Conservation (phyloP, 2,329 filamentous ascomycete species). For the Diaporthe amygdali region DNA sequence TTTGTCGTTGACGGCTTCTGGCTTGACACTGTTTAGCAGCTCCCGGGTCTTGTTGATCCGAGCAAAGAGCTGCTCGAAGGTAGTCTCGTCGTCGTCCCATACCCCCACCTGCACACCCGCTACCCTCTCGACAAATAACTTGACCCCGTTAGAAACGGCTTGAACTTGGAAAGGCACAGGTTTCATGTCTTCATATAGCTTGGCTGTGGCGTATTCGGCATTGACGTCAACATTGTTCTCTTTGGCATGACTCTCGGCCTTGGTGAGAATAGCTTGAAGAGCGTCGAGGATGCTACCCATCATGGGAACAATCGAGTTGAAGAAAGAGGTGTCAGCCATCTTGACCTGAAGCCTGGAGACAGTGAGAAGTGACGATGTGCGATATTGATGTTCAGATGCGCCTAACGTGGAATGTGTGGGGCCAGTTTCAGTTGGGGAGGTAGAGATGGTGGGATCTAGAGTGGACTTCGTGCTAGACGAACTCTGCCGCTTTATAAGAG, state of each 20-base stretch:
- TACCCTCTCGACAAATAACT: slow-evolving; percentile 35
- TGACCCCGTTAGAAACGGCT: slow-evolving; percentile 35
- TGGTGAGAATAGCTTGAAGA: slow-evolving; percentile 36
- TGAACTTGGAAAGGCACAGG: slow-evolving; percentile 43
- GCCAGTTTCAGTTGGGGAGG: background rate
- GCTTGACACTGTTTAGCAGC: slow-evolving; percentile 34
- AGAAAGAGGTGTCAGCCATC: slow-evolving; percentile 36
- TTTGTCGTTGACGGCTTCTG: slow-evolving; percentile 32
- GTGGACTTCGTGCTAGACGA: background rate
- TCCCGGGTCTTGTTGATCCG: slow-evolving; percentile 37
- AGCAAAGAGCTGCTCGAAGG: slow-evolving; percentile 36
- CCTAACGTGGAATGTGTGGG: background rate
- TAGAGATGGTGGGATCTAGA: background rate
- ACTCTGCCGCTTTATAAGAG: background rate
- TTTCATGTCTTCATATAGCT: slow-evolving; percentile 40
- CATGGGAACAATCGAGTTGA: slow-evolving; percentile 35
- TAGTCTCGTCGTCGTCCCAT: slow-evolving; percentile 38
- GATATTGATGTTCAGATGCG: background rate
- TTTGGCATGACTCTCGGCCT: slow-evolving; percentile 35
- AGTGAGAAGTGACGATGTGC: background rate
- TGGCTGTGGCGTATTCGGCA: slow-evolving; percentile 29
- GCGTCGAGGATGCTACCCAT: slow-evolving; percentile 32
- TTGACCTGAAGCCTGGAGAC: background rate
- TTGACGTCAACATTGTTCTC: slow-evolving; percentile 31
- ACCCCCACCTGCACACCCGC: slow-evolving; percentile 29